phyloP scores from a whole-genome alignment of 805 yeast genomes.

The Blastobotrys attinorum region DNA sequence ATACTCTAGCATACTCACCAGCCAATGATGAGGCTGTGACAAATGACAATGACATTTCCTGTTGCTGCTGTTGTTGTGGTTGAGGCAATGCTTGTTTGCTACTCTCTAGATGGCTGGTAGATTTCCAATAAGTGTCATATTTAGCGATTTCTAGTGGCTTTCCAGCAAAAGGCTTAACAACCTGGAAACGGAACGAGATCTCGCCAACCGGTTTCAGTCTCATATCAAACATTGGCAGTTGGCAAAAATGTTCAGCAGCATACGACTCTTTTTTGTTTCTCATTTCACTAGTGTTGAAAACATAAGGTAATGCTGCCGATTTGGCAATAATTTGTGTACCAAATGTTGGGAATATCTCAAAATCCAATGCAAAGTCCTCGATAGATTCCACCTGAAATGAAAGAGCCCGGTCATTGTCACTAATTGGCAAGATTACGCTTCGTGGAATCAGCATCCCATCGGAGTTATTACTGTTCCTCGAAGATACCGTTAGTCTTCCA shows the following conservation, averaged over 20 bases:
- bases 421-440: constrained; percentile 70
- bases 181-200: constrained; percentile 65
- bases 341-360: constrained; percentile 88
- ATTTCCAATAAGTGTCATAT: constrained; percentile 95
- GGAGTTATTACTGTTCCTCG: constrained; percentile 60
- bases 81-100: constrained; percentile 2
- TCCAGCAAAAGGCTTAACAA: constrained; percentile 86
- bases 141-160: constrained; percentile 77
- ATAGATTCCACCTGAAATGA: constrained; percentile 80
- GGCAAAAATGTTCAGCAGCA: constrained; percentile 29
- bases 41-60: constrained; percentile 46
- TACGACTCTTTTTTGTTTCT: constrained; percentile 33
- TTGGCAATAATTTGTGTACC: constrained; percentile 91
- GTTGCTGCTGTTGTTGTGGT: constrained; percentile 9
- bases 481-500: constrained; percentile 67
- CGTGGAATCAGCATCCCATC: constrained; percentile 90
- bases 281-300: constrained; percentile 40
- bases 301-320: constrained; percentile 63
- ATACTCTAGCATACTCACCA: constrained; percentile 68
- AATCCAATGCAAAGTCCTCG: constrained; percentile 66
- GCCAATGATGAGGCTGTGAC: constrained; percentile 87
- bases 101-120: constrained; percentile 50
- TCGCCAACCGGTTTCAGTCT: constrained; percentile 79
- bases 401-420: constrained; percentile 57
- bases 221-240: constrained; percentile 73